Evolutionary conservation across 352 stramenopile genomes (phyloP).

Genomic region (Pythium dissotocum): DNA sequence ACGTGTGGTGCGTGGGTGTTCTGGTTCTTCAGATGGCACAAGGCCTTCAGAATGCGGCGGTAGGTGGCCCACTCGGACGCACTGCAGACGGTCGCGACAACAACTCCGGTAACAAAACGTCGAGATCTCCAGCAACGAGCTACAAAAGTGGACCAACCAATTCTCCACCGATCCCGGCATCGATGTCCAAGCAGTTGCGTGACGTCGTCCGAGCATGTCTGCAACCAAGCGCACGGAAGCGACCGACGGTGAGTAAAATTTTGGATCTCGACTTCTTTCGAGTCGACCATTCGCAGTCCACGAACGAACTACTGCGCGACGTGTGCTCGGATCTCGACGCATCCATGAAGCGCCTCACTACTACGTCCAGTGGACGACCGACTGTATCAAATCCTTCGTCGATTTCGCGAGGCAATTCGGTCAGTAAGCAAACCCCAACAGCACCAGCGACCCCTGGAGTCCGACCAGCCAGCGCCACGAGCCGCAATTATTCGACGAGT

Average conservation of each 20-base stretch:
- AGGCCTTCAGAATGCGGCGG: conserved; percentile 19
- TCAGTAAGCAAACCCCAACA: background rate
- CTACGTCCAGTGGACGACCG: background rate
- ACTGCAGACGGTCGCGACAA: background rate
- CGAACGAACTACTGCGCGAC: conserved; percentile 51
- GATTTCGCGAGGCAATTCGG: background rate
- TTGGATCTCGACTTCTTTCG: conserved; percentile 52
- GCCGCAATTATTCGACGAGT: conserved; percentile 1
- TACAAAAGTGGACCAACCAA: background rate
- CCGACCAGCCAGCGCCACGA: background rate
- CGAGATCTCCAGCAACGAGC: background rate
- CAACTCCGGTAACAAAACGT: background rate
- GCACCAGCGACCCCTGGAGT: background rate
- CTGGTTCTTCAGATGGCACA: conserved; percentile 56
- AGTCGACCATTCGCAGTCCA: conserved; percentile 46
- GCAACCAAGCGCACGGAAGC: conserved; percentile 42
- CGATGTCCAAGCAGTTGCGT: conserved; percentile 48
- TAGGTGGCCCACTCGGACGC: background rate
- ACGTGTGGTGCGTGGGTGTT: conserved; percentile 62
- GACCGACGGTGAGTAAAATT: conserved; percentile 34
- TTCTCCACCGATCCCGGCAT: conserved; percentile 40
- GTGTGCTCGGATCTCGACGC: conserved; percentile 63
- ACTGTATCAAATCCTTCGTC: background rate
- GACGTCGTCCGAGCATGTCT: conserved; percentile 48
- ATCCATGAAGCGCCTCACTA: conserved; percentile 48